Evolutionary conservation across 2,329 filamentous ascomycete species (phyloP).

Genomic region (Paecilomyces sp.): DNA sequence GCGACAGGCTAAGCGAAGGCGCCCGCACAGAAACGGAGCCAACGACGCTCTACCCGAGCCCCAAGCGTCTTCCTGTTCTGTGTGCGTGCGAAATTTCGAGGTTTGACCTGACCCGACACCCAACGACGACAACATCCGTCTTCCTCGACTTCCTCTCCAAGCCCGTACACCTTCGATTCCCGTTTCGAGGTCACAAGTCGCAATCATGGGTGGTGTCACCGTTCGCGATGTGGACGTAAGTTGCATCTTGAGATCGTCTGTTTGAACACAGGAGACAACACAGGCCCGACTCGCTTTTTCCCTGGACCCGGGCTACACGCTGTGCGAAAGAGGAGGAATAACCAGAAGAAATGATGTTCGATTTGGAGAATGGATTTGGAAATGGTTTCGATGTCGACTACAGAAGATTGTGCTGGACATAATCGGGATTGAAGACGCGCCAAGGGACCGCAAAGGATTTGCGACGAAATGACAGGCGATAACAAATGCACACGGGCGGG

Average conservation of each 20-base stretch:
- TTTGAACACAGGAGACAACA: neutral
- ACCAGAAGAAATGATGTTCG: neutral
- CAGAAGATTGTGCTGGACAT: neutral
- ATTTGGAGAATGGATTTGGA: neutral
- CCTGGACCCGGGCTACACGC: neutral
- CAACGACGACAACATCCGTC: constrained; percentile 34
- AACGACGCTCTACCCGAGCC: constrained; percentile 10
- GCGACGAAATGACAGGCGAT: neutral
- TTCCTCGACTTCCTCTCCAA: constrained; percentile 23
- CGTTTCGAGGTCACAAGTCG: constrained; percentile 29
- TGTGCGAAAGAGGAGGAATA: neutral
- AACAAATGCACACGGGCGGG: neutral
- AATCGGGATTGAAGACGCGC: neutral
- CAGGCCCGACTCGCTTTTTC: neutral
- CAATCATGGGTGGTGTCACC: constrained; percentile 60
- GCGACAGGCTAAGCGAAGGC: constrained; percentile 33
- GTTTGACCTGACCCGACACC: constrained; percentile 13
- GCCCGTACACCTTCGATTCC: constrained; percentile 13
- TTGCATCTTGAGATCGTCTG: constrained; percentile 16
- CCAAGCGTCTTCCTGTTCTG: constrained; percentile 13
- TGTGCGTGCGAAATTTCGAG: constrained; percentile 33
- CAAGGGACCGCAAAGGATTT: neutral
- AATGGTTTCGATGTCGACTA: neutral
- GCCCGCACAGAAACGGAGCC: constrained; percentile 23
- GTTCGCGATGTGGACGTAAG: constrained; percentile 61